Conservation (phyloP, 108 stramenopile species). For the Aurantiochytrium sp. region DNA sequence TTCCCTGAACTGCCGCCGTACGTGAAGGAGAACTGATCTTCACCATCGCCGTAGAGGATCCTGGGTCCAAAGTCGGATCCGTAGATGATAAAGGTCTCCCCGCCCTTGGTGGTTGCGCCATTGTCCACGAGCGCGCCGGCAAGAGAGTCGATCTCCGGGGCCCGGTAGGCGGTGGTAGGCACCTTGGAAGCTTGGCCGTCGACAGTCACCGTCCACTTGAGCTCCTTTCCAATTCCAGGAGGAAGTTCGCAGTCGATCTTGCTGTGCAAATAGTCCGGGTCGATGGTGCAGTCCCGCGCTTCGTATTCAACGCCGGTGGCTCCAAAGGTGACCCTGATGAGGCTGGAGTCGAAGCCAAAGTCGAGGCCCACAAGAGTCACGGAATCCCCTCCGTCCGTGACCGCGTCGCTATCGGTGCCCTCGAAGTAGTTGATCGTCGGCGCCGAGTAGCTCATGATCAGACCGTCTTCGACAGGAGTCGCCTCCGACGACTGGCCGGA, state of each 20-base stretch:
- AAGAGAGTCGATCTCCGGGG: background rate
- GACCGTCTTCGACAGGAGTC: background rate
- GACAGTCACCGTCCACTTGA: constrained; percentile 31
- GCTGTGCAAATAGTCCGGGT: background rate
- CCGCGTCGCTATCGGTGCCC: background rate
- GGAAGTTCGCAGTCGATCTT: constrained; percentile 4
- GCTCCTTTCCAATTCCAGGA: constrained; percentile 25
- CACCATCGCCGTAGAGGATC: background rate
- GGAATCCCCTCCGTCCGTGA: background rate
- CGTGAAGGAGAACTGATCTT: background rate
- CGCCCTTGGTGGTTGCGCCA: background rate
- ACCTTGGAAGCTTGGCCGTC: constrained; percentile 32
- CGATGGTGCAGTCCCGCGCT: constrained; percentile 7
- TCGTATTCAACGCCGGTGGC: background rate
- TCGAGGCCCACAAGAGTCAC: background rate
- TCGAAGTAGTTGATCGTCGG: background rate
- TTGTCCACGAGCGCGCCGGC: background rate
- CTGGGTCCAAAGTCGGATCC: background rate
- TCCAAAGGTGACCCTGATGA: background rate
- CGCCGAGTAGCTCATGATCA: background rate
- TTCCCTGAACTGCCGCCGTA: background rate
- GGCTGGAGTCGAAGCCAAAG: background rate
- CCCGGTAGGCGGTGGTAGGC: background rate
- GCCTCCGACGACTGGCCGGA: background rate
- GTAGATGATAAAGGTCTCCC: background rate